These are phyloP conservation scores for Pythium aphanidermatum DNA, from an alignment of 352 stramenopile genomes.

Conservation along the genomic window DNA sequence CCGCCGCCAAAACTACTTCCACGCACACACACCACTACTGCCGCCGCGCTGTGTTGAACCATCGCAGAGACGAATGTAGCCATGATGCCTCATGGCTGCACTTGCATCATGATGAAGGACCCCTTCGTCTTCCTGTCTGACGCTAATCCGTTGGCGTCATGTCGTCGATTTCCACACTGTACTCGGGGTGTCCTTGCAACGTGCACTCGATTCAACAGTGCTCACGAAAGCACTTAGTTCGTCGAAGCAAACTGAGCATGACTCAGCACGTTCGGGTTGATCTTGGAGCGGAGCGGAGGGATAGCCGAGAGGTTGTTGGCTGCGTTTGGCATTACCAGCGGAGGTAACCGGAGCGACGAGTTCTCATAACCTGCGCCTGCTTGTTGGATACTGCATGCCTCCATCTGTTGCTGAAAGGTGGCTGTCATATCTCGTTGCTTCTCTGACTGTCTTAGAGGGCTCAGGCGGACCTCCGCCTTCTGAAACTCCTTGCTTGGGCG, in stretches of 20 bases:
- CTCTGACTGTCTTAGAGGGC: conserved; percentile 35
- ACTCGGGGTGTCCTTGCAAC: too few species aligned
- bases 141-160: too few species aligned
- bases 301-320: conserved; percentile 37
- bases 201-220: background rate
- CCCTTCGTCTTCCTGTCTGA: too few species aligned
- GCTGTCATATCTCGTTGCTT: conserved; percentile 21
- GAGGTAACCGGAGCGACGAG: conserved; percentile 43
- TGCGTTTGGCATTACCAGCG: conserved; percentile 46
- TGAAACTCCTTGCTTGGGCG: conserved; percentile 43
- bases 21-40: too few species aligned
- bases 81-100: too few species aligned
- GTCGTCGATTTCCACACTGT: too few species aligned
- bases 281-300: conserved; percentile 72
- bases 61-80: too few species aligned
- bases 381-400: conserved; percentile 21
- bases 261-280: conserved; percentile 60
- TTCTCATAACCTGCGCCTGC: conserved; percentile 1
- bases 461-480: conserved; percentile 58
- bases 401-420: conserved; percentile 29
- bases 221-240: conserved; percentile 28
- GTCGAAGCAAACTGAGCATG: conserved; percentile 39
- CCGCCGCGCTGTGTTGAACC: too few species aligned
- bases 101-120: too few species aligned
- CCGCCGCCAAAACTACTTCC: too few species aligned